These are phyloP conservation scores for Talaromyces amestolkiae DNA, from an alignment of 2,329 filamentous ascomycete genomes.

Conservation along the genomic window DNA sequence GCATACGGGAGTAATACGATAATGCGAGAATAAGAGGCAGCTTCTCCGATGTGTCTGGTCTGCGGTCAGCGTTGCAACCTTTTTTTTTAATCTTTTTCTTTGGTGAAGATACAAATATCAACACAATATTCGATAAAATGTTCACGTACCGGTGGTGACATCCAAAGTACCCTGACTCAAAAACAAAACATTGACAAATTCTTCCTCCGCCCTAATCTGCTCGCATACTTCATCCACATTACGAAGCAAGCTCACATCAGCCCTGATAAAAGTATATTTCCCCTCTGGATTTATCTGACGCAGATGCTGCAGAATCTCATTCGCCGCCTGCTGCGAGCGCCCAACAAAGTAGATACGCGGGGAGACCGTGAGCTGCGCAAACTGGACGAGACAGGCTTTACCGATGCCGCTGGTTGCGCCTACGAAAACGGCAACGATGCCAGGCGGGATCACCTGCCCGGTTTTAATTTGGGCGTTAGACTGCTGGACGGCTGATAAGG, in stretches of 20 bases:
- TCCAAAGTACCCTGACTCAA: neutral
- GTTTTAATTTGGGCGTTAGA: neutral
- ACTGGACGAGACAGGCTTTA: neutral
- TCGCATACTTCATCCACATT: constrained; percentile 2
- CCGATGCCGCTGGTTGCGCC: constrained; percentile 14
- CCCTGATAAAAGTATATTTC: neutral
- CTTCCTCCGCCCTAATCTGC: neutral
- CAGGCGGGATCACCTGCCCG: neutral
- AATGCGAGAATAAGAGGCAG: neutral
- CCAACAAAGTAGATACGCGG: constrained; percentile 7
- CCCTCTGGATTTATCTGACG: neutral
- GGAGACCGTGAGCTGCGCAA: neutral
- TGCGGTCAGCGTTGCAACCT: too few species aligned
- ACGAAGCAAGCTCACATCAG: neutral
- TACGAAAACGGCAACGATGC: constrained; percentile 4
- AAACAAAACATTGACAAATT: neutral
- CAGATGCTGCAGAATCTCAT: neutral
- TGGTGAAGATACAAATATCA: too few species aligned
- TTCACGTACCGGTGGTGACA: too few species aligned
- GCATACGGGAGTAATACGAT: constrained; percentile 10
- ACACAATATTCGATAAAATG: too few species aligned
- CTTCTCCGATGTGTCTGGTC: constrained; percentile 7
- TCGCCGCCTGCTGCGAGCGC: neutral
- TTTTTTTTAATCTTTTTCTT: too few species aligned
- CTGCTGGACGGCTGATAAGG: neutral